phyloP scores from a whole-genome alignment of 2,329 filamentous ascomycete species.

The Claviceps cyperi region DNA sequence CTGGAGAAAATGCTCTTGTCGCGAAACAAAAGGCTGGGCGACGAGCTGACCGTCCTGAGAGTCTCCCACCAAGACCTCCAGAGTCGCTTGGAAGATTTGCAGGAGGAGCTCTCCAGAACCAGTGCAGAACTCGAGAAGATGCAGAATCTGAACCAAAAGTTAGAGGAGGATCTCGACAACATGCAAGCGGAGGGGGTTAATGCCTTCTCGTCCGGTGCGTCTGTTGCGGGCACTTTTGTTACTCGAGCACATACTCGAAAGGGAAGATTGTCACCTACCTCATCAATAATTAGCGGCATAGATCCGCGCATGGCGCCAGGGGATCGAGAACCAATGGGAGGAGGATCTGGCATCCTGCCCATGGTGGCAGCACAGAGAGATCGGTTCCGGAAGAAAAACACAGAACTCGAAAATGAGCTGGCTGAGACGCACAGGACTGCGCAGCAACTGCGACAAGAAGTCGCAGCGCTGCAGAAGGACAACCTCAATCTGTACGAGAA shows the following conservation, averaged over 20 bases:
- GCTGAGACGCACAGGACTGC: conserved; percentile 71
- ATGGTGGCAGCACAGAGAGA: conserved; percentile 98
- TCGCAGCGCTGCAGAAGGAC: conserved; percentile 85
- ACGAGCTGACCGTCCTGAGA: conserved; percentile 82
- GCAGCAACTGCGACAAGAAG: conserved; percentile 76
- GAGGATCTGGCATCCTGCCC: conserved; percentile 78
- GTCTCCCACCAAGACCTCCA: conserved; percentile 92
- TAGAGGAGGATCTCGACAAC: conserved; percentile 82
- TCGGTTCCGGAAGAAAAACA: conserved; percentile 92
- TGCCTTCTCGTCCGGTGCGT: conserved; percentile 76
- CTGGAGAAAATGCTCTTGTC: conserved; percentile 83
- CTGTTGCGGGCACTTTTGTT: conserved; percentile 80
- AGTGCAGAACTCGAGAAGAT: conserved; percentile 79
- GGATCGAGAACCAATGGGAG: conserved; percentile 49
- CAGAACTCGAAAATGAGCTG: conserved; percentile 78
- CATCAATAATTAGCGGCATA: conserved; percentile 96
- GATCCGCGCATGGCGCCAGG: conserved; percentile 44
- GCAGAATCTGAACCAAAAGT: conserved; percentile 68
- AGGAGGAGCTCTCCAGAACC: conserved; percentile 69
- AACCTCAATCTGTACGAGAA: conserved; percentile 96
- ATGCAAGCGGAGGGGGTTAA: conserved; percentile 77
- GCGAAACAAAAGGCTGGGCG: conserved; percentile 90
- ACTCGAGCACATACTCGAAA: conserved; percentile 47
- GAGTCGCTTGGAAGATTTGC: conserved; percentile 59
- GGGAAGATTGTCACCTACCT: conserved; percentile 74